Base-by-base conservation (phyloP, 495 filamentous ascomycete species). In the Penicillium antarcticum region DNA sequence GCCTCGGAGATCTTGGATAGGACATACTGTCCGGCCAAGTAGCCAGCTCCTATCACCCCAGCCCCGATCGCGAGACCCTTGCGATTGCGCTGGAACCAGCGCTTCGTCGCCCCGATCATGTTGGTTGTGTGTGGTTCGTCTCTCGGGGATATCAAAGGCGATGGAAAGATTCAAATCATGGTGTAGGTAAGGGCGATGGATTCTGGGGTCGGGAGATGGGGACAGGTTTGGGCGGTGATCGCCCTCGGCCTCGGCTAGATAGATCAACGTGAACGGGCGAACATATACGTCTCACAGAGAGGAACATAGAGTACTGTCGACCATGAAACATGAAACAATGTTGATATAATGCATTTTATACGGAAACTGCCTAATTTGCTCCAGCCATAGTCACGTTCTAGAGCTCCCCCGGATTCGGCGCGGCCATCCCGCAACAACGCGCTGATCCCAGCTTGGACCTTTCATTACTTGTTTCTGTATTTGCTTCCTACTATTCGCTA, bases 1-100 rank as follows among this genome's bases (percentile, higher is more conserved):
- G 92, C 89, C 67, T 98, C 91, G 29, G 86, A 86, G 52, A 97
- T 82, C 80, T 96, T 97, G 50, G 76, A 81, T 58, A 95, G 55
- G 45, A 96, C 83, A 86, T 97, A 98, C 72, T 95, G 87, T 17
- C 87, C 89, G 23, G 89, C 92, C 51, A 97, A 71, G 72, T 98
- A 98, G 56, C 91, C 91, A 56, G 85, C 91, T 45, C 92, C 92
- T 56, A 95, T 70, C 45, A 96, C 80, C 36, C 92, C 91, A 52
- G 87, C 81, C 55, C 89, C 89, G 66, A 97, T 84, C 60, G 89
- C 89, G 57, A 98, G 80, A 55, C 83, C 87, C 53, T 86, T 94
- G 69, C 90, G 86, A 77, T 98, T 96, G 74, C 91, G 89, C 72
- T 82, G 82, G 55, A 97, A 78, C 91, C 94, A 98, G 75, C 81